phyloP scores from a whole-genome alignment of 345 rosid species.

The Brassica rapa region DNA sequence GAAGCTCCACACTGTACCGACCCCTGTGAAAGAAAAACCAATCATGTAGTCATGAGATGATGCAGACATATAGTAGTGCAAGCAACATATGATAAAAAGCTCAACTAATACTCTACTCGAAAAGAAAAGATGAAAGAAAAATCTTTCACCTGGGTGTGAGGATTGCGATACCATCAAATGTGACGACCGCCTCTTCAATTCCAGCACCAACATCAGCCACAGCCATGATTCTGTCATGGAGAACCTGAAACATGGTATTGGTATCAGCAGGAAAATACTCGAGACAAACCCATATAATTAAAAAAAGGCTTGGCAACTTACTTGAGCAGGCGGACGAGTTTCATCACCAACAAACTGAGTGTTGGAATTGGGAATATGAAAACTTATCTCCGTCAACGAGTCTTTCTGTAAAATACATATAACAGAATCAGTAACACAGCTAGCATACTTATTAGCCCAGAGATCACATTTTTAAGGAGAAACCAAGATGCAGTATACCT shows the following conservation, averaged over 20 bases:
- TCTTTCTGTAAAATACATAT: constrained; percentile 64
- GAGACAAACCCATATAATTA: not conserved
- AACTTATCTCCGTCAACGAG: constrained; percentile 93
- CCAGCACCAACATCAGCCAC: constrained; percentile 93
- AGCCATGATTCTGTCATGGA: constrained; percentile 66
- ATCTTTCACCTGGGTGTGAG: constrained; percentile 86
- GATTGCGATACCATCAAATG: constrained; percentile 86
- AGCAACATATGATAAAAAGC: not conserved
- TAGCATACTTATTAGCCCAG: not conserved
- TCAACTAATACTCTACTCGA: not conserved
- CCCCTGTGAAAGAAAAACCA: constrained; percentile 59
- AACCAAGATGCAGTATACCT: constrained; percentile 47
- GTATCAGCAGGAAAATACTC: not conserved
- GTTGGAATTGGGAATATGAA: constrained; percentile 84
- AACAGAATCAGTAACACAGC: constrained; percentile 8
- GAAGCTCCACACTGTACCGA: constrained; percentile 95
- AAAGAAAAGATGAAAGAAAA: not conserved
- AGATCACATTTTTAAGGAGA: not conserved
- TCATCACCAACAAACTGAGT: constrained; percentile 95
- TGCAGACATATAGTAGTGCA: not conserved
- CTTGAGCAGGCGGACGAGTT: constrained; percentile 86
- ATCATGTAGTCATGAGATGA: constrained; percentile 16
- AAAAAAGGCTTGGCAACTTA: constrained; percentile 28
- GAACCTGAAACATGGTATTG: constrained; percentile 53
- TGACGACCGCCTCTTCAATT: constrained; percentile 87